A percentile compares a stretch with the other conserved stretches of the same genome.
Evolutionary conservation across 768 basidiomycete species (phyloP).

Genomic region (Macrolepiota dolichaula): DNA sequence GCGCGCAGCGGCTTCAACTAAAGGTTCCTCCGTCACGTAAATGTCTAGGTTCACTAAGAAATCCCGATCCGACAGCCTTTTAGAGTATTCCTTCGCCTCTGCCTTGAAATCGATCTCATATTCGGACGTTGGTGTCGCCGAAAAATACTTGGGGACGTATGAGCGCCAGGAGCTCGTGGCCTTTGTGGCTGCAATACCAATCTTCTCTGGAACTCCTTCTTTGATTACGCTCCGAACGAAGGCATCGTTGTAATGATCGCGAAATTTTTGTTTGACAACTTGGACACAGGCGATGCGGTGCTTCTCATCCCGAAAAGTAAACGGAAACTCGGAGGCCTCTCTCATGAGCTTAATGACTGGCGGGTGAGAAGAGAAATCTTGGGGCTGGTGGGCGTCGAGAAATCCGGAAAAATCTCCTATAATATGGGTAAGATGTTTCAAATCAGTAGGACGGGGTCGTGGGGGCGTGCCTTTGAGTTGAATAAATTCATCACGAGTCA

Average conservation of each 20-base stretch:
- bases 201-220: background rate
- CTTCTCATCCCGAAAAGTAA: background rate
- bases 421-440: background rate
- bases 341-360: background rate
- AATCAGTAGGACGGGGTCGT: no score
- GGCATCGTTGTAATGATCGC: background rate
- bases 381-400: background rate
- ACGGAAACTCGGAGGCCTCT: background rate
- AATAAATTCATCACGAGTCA: background rate
- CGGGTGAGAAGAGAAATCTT: background rate
- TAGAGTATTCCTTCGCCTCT: background rate
- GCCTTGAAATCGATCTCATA: background rate
- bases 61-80: background rate
- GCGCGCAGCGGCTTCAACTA: slow-evolving; percentile 1
- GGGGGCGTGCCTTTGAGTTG: background rate
- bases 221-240: background rate
- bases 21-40: slow-evolving; percentile 1
- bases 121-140: no score
- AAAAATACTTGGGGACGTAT: no score
- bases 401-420: background rate
- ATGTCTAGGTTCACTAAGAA: background rate
- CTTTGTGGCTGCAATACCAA: background rate
- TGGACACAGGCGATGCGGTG: slow-evolving; percentile 2
- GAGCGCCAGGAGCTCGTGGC: background rate
- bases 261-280: background rate